Percentiles rank a stretch among this genome's conserved stretches.
Conservation (phyloP, 2,329 filamentous ascomycete species). For the Pseudocercospora ulei region DNA sequence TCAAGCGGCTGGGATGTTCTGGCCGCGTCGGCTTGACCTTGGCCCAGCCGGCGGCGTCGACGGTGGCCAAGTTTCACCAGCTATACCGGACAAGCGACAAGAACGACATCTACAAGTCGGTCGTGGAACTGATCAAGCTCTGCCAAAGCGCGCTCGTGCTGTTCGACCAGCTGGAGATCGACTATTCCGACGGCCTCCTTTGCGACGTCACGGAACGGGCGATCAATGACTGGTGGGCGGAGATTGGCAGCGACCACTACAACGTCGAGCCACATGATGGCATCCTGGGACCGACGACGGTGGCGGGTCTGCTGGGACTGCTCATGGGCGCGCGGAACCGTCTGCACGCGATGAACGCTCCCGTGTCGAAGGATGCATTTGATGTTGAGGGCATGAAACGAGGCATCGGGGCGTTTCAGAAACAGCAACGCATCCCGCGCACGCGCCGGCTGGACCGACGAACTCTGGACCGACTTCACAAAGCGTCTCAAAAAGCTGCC, state of each 20-base stretch:
- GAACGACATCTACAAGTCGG: slow-evolving; percentile 65
- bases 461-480: slow-evolving; percentile 71
- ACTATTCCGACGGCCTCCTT: slow-evolving; percentile 82
- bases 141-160: slow-evolving; percentile 82
- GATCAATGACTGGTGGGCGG: slow-evolving; percentile 90
- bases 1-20: slow-evolving; percentile 86
- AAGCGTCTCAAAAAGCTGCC: slow-evolving; percentile 78
- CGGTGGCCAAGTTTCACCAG: slow-evolving; percentile 82
- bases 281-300: slow-evolving; percentile 82
- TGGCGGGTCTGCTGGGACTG: slow-evolving; percentile 76
- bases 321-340: slow-evolving; percentile 84
- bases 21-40: slow-evolving; percentile 79
- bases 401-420: slow-evolving; percentile 81
- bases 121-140: slow-evolving; percentile 79
- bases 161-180: slow-evolving; percentile 76
- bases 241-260: slow-evolving; percentile 84
- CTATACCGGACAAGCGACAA: slow-evolving; percentile 80
- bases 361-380: slow-evolving; percentile 83
- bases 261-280: slow-evolving; percentile 88
- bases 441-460: slow-evolving; percentile 72
- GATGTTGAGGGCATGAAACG: slow-evolving; percentile 73
- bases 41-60: slow-evolving; percentile 65
- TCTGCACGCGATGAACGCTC: slow-evolving; percentile 71
- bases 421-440: slow-evolving; percentile 68
- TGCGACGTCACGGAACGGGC: slow-evolving; percentile 89